Base-by-base conservation (phyloP, 176 grass and related monocot species). In the Eremochloa ophiuroides region DNA sequence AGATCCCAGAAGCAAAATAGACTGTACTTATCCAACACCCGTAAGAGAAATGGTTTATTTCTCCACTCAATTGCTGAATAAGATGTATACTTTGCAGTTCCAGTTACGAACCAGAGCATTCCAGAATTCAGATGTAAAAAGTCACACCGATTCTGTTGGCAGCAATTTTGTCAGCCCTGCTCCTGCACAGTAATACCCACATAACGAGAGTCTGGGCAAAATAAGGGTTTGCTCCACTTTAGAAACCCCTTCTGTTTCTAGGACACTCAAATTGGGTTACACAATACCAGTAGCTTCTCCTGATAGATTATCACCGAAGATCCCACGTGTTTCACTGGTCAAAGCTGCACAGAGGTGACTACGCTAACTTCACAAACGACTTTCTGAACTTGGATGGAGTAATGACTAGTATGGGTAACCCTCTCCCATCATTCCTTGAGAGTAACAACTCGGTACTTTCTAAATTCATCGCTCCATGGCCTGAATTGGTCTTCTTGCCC, bases 1-100 rank as follows among this genome's bases (percentile, higher is more conserved):
- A 97, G 79, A 89, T 97, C 62, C 87, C 87, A 20, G 82, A 94
- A 80, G 87, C 82, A 56, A 73, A 86, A 86, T 90, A 90, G 83
- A 76, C 20, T 80, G 13, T 26, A 35, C 25, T 13, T 56, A 61
- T 35, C 34, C 34, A 35, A 35, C 34, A 2, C 34, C 35, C 3
- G 1, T 10, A 6, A 67, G 20, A 82, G 8, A 35, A 51, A 29
- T 70, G 40, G 64, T 76, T 76, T 35, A n/a, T 44, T 14, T 18
- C 46, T 18, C 46, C 27, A n/a, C 46, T 60, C 62, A 3, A n/a
- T 16, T n/a, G 20, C 44, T 56, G 15, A 66, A 4, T 12, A 40
- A 43, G 15, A 22, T 86, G 40, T 73, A 73, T 64, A 51, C 20
- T 64, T 55, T 35, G 34, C 34, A 35, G 34, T 86, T 82, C n/a